These are phyloP conservation scores for Steccherinum ochraceum DNA, from an alignment of 768 basidiomycete species.

Conservation along the genomic window DNA sequence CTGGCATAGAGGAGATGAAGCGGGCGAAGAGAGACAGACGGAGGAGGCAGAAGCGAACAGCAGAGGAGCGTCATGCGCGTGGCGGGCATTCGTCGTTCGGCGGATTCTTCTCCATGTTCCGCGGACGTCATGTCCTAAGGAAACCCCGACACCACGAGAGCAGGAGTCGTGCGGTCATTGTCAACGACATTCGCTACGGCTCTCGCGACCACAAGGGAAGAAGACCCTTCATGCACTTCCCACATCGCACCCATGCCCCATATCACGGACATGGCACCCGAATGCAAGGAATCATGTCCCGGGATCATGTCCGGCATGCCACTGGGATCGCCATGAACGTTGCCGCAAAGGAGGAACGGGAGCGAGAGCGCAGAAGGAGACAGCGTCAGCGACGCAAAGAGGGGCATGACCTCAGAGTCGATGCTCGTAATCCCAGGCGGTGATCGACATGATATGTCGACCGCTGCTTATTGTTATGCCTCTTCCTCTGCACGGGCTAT, in stretches of 20 bases:
- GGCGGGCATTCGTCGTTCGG: conserved; percentile 11
- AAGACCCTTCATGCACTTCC: conserved; percentile 17
- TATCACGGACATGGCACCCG: conserved; percentile 16
- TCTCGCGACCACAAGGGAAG: conserved; percentile 9
- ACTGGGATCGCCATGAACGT: conserved; percentile 8
- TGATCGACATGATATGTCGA: conserved; percentile 6
- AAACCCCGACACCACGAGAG: background rate
- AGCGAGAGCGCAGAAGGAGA: conserved; percentile 13
- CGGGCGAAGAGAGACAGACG: conserved; percentile 35
- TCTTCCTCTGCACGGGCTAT: too few species aligned
- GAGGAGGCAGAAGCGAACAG: conserved; percentile 24
- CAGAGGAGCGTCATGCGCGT: conserved; percentile 14
- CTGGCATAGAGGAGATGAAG: conserved; percentile 70
- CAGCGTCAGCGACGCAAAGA: conserved; percentile 11
- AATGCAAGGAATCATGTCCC: conserved; percentile 13
- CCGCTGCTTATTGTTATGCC: background rate
- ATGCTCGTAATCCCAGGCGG: conserved; percentile 6
- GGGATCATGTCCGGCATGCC: conserved; percentile 7
- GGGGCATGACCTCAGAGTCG: conserved; percentile 9
- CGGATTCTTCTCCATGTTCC: conserved; percentile 24
- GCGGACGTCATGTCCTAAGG: conserved; percentile 3
- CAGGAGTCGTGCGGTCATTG: background rate
- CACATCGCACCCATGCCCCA: conserved; percentile 15
- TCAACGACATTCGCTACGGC: conserved; percentile 7
- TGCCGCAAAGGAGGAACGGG: conserved; percentile 12